Percentiles rank a stretch among this genome's conserved stretches.
phyloP scores from a whole-genome alignment of 2,329 filamentous ascomycete species.

The Aspergillus nomiae region DNA sequence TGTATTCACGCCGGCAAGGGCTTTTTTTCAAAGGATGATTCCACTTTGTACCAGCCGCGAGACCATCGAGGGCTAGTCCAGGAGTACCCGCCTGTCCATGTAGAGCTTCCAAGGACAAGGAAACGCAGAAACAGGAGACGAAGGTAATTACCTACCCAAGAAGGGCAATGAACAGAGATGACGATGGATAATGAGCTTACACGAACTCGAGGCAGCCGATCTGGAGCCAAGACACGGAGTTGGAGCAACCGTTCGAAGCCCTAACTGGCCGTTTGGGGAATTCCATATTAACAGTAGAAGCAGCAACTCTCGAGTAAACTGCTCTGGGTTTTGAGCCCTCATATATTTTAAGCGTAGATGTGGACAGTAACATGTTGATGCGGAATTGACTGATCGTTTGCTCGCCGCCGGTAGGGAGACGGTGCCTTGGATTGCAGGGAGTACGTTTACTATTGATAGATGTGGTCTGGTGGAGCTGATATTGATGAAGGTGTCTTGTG shows the following conservation, averaged over 20 bases:
- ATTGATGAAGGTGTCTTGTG: no score
- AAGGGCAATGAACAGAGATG: background rate
- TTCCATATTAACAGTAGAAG: background rate
- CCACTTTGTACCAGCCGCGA: no score
- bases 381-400: no score
- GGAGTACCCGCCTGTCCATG: background rate
- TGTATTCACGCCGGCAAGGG: no score
- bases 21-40: no score
- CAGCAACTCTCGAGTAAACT: background rate
- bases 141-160: background rate
- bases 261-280: background rate
- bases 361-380: accelerated
- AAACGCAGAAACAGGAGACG: background rate
- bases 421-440: no score
- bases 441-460: no score
- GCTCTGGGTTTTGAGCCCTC: background rate
- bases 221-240: background rate
- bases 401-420: no score
- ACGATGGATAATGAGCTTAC: background rate
- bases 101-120: background rate
- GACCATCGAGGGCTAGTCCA: no score
- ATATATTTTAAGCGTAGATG: background rate
- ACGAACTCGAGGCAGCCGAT: background rate
- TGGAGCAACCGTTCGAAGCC: background rate
- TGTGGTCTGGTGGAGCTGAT: no score